These are phyloP conservation scores for Mortierella claussenii DNA, from an alignment of 192 early-diverging fungal species.

Conservation along the genomic window DNA sequence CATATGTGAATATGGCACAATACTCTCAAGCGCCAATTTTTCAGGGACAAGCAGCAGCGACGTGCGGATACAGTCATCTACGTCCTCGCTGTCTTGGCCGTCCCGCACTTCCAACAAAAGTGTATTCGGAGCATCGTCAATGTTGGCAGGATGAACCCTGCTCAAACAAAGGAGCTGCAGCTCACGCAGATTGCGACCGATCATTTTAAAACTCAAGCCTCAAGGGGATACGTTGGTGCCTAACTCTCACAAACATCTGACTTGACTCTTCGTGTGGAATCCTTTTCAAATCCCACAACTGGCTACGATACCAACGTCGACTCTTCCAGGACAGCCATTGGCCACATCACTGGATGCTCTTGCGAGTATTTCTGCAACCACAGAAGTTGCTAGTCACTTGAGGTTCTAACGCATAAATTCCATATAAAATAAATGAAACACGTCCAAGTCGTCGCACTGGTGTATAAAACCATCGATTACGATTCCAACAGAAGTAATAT, in stretches of 20 bases:
- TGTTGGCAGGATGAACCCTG: conserved; percentile 1
- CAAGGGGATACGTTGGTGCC: conserved; percentile 4
- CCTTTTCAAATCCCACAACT: neutral
- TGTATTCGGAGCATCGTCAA: neutral
- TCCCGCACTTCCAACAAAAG: conserved; percentile 2
- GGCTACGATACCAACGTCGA: conserved; percentile 9
- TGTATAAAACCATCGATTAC: too few species aligned
- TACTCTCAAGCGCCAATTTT: conserved; percentile 20
- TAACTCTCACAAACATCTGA: conserved; percentile 1
- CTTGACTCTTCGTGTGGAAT: conserved; percentile 10
- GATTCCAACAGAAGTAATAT: too few species aligned
- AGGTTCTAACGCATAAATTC: too few species aligned
- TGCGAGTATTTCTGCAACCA: conserved; percentile 4
- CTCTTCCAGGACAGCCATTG: conserved; percentile 2
- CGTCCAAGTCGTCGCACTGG: too few species aligned
- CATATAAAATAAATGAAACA: too few species aligned
- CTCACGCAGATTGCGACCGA: too few species aligned
- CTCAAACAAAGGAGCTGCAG: neutral
- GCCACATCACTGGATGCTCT: neutral
- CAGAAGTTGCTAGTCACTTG: conserved; percentile 8
- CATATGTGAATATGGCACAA: too few species aligned
- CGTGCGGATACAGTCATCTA: conserved; percentile 20
- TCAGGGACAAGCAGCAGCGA: conserved; percentile 15
- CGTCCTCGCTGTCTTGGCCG: conserved; percentile 8
- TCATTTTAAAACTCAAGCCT: conserved; percentile 1